These are phyloP conservation scores for Ceratobasidium papillatum DNA, from an alignment of 1,284 basidiomycete species.

Conservation along the genomic window DNA sequence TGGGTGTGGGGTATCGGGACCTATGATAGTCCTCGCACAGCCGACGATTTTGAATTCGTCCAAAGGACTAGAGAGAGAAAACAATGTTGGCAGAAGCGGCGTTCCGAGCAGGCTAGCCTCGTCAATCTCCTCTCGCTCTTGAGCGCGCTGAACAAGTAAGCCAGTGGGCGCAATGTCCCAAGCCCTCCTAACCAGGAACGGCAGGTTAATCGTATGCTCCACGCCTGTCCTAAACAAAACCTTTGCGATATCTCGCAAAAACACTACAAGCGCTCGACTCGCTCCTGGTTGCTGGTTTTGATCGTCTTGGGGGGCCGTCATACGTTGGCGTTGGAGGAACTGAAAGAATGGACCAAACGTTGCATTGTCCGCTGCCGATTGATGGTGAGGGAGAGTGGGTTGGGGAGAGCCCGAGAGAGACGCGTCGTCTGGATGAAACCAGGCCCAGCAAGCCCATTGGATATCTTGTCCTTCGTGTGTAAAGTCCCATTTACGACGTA, in stretches of 20 bases:
- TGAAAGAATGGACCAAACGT: constrained; percentile 50
- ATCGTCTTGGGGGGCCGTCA: constrained; percentile 60
- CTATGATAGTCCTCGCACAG: constrained; percentile 44
- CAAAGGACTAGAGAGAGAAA: constrained; percentile 77
- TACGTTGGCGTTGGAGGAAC: constrained; percentile 58
- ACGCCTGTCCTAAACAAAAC: constrained; percentile 78
- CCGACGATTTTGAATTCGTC: constrained; percentile 74
- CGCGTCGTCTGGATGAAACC: constrained; percentile 55
- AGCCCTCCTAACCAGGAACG: constrained; percentile 78
- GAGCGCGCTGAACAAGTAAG: constrained; percentile 77
- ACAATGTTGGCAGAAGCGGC: constrained; percentile 75
- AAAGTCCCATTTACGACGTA: constrained; percentile 80
- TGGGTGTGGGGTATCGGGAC: constrained; percentile 20
- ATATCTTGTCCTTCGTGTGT: constrained; percentile 73
- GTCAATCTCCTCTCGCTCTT: constrained; percentile 74
- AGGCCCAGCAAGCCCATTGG: constrained; percentile 78
- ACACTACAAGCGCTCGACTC: constrained; percentile 55
- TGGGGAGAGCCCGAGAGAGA: constrained; percentile 53
- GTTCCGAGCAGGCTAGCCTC: constrained; percentile 59
- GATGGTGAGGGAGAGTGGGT: constrained; percentile 44
- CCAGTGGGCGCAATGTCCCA: constrained; percentile 82
- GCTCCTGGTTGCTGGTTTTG: constrained; percentile 48
- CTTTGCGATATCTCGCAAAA: constrained; percentile 76
- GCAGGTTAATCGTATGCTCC: constrained; percentile 81
- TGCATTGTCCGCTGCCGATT: constrained; percentile 49